Percentiles rank a stretch among this genome's conserved stretches.
These are phyloP conservation scores for Perkinsus marinus DNA, from an alignment of 169 alveolate genomes.

Conservation along the genomic window DNA sequence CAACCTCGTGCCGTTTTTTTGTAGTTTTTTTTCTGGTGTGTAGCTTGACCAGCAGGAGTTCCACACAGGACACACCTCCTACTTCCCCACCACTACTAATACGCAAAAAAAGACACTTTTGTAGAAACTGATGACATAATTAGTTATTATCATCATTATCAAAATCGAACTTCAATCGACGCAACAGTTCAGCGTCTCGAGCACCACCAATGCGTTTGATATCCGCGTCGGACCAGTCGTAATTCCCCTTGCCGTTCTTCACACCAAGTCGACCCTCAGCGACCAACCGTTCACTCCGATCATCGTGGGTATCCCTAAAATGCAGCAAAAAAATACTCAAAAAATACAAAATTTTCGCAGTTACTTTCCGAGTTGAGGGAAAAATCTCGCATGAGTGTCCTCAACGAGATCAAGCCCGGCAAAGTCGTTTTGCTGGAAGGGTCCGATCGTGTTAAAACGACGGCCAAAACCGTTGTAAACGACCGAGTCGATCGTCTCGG, in stretches of 20 bases:
- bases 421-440: background rate
- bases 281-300: background rate
- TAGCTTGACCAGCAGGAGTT: too few relatives aligned
- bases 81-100: too few relatives aligned
- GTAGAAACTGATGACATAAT: background rate
- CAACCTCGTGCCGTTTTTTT: too few relatives aligned
- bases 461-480: slow-evolving; percentile 1
- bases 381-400: background rate
- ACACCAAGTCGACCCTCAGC: background rate
- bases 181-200: background rate
- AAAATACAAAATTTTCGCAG: background rate
- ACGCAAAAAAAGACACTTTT: background rate
- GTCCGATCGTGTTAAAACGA: background rate
- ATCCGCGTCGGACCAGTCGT: background rate
- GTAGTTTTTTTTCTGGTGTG: too few relatives aligned
- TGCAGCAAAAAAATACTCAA: background rate
- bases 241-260: background rate
- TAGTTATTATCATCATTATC: background rate
- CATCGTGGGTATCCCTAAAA: background rate
- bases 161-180: background rate
- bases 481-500: background rate
- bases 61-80: too few relatives aligned
- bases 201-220: background rate
- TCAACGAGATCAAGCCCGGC: background rate
- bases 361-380: background rate